Evolutionary conservation across 2,329 filamentous ascomycete species (phyloP), one percentile per base, ranked within the genome.

Genomic region (Pseudocercospora eumusae): DNA sequence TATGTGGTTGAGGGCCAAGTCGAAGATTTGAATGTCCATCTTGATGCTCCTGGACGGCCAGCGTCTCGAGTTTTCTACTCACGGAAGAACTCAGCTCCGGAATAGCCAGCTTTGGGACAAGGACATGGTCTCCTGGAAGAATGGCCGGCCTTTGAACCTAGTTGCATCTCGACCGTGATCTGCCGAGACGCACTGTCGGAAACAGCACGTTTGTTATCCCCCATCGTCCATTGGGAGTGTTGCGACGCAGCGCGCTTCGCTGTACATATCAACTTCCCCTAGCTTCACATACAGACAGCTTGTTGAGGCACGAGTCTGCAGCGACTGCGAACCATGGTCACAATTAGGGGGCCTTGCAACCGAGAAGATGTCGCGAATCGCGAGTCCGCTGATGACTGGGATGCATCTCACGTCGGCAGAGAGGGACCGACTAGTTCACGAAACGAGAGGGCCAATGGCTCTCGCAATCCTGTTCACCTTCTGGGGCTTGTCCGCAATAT

Each of bases 1-100:
- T 3, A 61, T 69, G 64, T 69, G 67, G 67, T n/a, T 69, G 47
- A 53, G 67, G 21, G 56, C 64, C 33, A 60, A 59, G 42, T 54
- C 42, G 36, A 65, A 62, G 25, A 40, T 52, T 47, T 52, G 47
- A 52, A 52, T 18, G 4, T n/a, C 15, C 5, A 8, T 40, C 36
- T 45, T 45, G 42, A 45, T 15, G 31, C 31, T 33, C 11, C 15
- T 33, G 31, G 11, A 31, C 9, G 3, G 13, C 2, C 1, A 31
- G 28, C 10, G 6, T 11, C 10, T 28, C 27, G 8, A 44, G 40
- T 2, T 13, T 1, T 44, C 13, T 42, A n/a, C n/a, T 42, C 36
- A 42, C 7, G 31, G 31, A n/a, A 7, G 47, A 11, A n/a, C 21
- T 31, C 47, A 20, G 47, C 21, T 28, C 47, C 23, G 45, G 45